phyloP scores from a whole-genome alignment of 495 filamentous ascomycete genomes.

The Hyaloscypha bicolor region DNA sequence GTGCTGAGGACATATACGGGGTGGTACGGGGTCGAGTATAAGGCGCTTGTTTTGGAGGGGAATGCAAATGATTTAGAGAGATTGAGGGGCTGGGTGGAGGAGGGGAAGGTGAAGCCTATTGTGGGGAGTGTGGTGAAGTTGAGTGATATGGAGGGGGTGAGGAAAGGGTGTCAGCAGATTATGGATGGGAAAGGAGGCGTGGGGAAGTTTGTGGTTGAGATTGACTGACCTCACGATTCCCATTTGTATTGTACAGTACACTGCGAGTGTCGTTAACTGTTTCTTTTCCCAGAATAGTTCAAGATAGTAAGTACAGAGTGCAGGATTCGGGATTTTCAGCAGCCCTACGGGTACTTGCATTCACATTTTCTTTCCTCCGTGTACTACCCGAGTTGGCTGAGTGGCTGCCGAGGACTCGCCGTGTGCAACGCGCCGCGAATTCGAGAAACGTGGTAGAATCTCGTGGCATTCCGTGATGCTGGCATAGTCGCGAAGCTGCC shows the following conservation, averaged over 20 bases:
- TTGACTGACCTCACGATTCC: constrained; percentile 23
- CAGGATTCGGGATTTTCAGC: background rate
- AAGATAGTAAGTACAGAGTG: background rate
- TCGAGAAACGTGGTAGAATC: background rate
- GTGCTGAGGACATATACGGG: constrained; percentile 31
- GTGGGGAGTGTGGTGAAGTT: constrained; percentile 45
- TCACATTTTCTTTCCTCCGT: background rate
- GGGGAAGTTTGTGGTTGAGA: constrained; percentile 56
- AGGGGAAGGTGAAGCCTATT: constrained; percentile 48
- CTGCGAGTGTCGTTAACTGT: background rate
- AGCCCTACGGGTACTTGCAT: background rate
- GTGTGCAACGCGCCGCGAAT: background rate
- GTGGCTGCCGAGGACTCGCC: background rate
- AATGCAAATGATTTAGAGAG: constrained; percentile 45
- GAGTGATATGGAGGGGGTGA: constrained; percentile 48
- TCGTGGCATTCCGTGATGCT: background rate
- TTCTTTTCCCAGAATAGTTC: background rate
- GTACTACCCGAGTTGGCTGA: background rate
- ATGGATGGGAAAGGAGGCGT: constrained; percentile 54
- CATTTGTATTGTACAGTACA: background rate
- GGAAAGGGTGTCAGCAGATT: constrained; percentile 48
- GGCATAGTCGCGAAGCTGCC: background rate
- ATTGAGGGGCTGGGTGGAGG: constrained; percentile 45
- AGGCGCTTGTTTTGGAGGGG: constrained; percentile 42
- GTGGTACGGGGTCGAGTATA: constrained; percentile 42